A percentile compares a stretch with the other conserved stretches of the same genome.
Evolutionary conservation across 2,329 filamentous ascomycete genomes (phyloP).

Genomic region (Neonectria neomacrospora): DNA sequence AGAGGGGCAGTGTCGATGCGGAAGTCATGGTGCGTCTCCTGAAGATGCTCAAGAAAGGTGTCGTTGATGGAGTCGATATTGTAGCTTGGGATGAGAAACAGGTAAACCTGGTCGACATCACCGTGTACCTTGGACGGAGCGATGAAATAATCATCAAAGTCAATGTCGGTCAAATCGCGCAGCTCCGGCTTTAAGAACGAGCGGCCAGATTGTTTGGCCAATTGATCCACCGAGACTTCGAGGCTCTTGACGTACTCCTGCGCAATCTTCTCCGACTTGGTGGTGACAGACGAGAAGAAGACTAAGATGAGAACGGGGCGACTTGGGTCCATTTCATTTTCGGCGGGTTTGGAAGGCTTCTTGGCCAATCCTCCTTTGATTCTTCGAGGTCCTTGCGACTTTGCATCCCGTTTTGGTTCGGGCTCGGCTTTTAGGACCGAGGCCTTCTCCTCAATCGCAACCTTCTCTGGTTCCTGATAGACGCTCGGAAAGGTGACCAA

Average conservation of each 20-base stretch:
- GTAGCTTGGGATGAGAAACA: slow-evolving; percentile 88
- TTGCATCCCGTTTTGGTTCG: slow-evolving; percentile 44
- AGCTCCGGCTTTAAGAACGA: slow-evolving; percentile 69
- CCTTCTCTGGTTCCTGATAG: slow-evolving; percentile 43
- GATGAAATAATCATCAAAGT: slow-evolving; percentile 94
- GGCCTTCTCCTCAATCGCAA: slow-evolving; percentile 32
- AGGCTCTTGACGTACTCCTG: slow-evolving; percentile 70
- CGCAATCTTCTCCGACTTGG: slow-evolving; percentile 80
- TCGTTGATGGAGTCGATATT: slow-evolving; percentile 94
- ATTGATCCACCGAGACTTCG: slow-evolving; percentile 60
- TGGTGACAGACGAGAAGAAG: slow-evolving; percentile 92
- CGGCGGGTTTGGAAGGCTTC: slow-evolving; percentile 43
- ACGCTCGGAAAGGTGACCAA: slow-evolving; percentile 53
- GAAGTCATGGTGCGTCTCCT: slow-evolving; percentile 97
- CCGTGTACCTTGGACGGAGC: slow-evolving; percentile 71
- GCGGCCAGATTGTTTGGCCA: slow-evolving; percentile 53
- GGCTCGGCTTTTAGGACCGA: slow-evolving; percentile 33
- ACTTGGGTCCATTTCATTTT: slow-evolving; percentile 45
- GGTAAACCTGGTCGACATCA: slow-evolving; percentile 78
- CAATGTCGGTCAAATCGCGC: slow-evolving; percentile 84
- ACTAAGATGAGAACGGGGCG: slow-evolving; percentile 76
- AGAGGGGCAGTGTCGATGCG: slow-evolving; percentile 91
- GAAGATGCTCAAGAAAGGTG: slow-evolving; percentile 85
- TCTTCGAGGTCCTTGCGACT: slow-evolving; percentile 58
- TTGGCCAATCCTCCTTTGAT: slow-evolving; percentile 58